Base-by-base conservation (phyloP, 1,139 yeast genomes). In the Candida buenavistaensis region DNA sequence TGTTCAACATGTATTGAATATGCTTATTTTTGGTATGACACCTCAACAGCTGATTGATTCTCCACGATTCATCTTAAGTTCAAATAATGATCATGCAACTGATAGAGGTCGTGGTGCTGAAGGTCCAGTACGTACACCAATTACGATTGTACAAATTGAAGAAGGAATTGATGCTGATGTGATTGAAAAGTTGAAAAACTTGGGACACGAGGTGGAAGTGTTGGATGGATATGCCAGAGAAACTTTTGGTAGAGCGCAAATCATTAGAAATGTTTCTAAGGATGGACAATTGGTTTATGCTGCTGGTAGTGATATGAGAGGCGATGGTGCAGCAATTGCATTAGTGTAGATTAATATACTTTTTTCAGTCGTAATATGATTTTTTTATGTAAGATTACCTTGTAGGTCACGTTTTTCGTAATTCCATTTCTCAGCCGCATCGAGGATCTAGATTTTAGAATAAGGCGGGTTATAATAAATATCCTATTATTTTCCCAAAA, bases 21-120 rank as follows among this genome's bases (percentile, higher is more conserved):
- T 86, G 66, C 51, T 75, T 2, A 52, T 80, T 9, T 86, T 81
- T 55, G 79, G 80, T 0, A 61, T 81, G 54, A 73, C 78, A 36
- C 87, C 94, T 1, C 95, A 86, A 54, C 76, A 80, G 46, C 82
- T 89, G 23, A 59, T 84, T 25, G 95, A 86, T 54, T 79, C 85
- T 15, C 94, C 95, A 2, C 64, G 95, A 40, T 66, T 86, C 39
- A 80, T 86, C 30, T 66, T 86, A 37, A 61, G 66, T 25, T 76
- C 88, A 1, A 67, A 71, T 44, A 71, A 70, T 4, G 66, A 66
- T 8, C 53, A 57, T 13, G 53, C 52, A n/a, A 59, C 65, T 20
- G 84, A 80, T 47, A 45, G 62, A 35, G 86, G 87, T 0, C 57
- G 62, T 25, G 89, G 89, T 1, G 69, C 85, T 0, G 79, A 74